Conservation (phyloP, 1,284 basidiomycete species). For the Cryptococcus sp. region DNA sequence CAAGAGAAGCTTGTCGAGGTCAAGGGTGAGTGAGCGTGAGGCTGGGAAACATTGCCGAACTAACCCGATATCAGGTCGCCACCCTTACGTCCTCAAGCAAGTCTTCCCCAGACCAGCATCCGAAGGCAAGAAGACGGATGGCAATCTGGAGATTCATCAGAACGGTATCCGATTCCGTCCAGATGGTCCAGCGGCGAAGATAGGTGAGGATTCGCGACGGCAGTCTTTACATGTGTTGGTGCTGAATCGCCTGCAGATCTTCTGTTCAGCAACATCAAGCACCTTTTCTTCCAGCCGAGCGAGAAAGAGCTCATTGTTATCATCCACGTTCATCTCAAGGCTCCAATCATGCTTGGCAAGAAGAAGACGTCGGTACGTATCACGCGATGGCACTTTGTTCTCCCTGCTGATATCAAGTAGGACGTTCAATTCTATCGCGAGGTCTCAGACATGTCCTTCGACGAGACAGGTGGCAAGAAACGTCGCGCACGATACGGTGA, state of each 20-base stretch:
- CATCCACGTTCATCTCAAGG: slow-evolving; percentile 89
- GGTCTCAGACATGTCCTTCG: slow-evolving; percentile 96
- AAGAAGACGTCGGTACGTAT: slow-evolving; percentile 81
- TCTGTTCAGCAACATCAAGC: slow-evolving; percentile 96
- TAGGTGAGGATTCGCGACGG: slow-evolving; percentile 62
- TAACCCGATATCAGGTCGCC: slow-evolving; percentile 53
- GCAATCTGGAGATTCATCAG: slow-evolving; percentile 96
- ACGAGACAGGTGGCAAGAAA: slow-evolving; percentile 94
- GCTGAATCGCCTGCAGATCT: slow-evolving; percentile 63
- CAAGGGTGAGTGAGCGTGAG: slow-evolving; percentile 60
- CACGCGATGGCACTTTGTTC: neutral
- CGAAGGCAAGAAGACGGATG: slow-evolving; percentile 61
- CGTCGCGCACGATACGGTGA: slow-evolving; percentile 96
- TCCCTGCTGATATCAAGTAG: slow-evolving; percentile 52
- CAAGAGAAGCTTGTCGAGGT: slow-evolving; percentile 86
- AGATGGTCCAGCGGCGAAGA: slow-evolving; percentile 73
- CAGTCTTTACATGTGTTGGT: too few relatives aligned
- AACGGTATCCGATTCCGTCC: slow-evolving; percentile 94
- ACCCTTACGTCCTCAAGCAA: slow-evolving; percentile 81
- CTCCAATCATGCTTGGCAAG: slow-evolving; percentile 98
- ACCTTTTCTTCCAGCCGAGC: slow-evolving; percentile 98
- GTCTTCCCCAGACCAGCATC: slow-evolving; percentile 87
- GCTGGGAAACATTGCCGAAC: neutral
- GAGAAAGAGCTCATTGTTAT: slow-evolving; percentile 95
- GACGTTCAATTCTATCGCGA: slow-evolving; percentile 99